Conservation (phyloP, 75 land plant species). For the Larix kaempferi region DNA sequence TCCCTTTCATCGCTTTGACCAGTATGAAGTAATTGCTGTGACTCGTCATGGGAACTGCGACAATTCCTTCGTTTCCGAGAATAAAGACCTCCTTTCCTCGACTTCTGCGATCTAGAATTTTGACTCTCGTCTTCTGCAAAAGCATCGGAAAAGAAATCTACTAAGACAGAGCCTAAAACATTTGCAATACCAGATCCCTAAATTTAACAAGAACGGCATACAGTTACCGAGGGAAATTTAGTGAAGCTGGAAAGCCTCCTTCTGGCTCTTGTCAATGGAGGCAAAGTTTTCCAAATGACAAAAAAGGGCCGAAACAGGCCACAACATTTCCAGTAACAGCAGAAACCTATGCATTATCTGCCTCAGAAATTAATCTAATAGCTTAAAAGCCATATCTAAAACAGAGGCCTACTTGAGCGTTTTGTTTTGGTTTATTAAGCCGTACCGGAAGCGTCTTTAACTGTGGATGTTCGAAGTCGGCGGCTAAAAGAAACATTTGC, state of each 20-base stretch:
- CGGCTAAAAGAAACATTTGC: constrained; percentile 9
- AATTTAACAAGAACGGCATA: not conserved
- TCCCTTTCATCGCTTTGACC: constrained; percentile 29
- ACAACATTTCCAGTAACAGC: not conserved
- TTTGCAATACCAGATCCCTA: not conserved
- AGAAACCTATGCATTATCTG: not conserved
- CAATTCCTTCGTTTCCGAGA: constrained; percentile 6
- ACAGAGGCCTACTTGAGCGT: not conserved
- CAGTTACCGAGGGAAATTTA: not conserved
- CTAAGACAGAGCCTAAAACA: not conserved
- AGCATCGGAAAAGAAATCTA: not conserved
- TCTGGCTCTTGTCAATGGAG: too few relatives aligned
- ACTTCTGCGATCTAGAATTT: constrained; percentile 6
- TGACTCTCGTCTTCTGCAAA: constrained; percentile 7
- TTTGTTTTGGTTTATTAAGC: not conserved
- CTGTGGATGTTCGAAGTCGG: constrained; percentile 25
- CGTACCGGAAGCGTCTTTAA: constrained; percentile 34
- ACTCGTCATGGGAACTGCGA: not conserved
- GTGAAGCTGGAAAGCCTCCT: not conserved
- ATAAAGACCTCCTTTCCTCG: not conserved
- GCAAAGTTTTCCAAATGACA: not conserved
- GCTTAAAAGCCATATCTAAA: not conserved
- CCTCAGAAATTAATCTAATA: not conserved
- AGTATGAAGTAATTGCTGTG: not conserved
- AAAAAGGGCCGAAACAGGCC: not conserved